phyloP scores from a whole-genome alignment of 1,284 basidiomycete species.

The Austroboletus novae-zelandiae region DNA sequence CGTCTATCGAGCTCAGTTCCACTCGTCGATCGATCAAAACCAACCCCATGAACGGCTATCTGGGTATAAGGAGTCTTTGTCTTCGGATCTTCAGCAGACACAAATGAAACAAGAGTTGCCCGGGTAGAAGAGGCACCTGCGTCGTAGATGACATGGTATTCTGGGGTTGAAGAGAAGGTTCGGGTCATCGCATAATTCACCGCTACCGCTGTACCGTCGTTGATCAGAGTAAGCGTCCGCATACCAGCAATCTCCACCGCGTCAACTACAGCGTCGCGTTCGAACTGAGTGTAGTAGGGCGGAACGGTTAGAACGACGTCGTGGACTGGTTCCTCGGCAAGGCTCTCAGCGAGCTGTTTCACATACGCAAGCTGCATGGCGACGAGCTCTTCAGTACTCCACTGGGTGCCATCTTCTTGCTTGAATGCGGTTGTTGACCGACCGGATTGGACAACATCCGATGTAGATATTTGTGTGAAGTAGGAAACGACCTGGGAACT shows the following conservation, averaged over 20 bases:
- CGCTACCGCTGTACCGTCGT: slow-evolving; percentile 91
- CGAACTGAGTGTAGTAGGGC: slow-evolving; percentile 81
- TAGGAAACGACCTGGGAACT: slow-evolving; percentile 62
- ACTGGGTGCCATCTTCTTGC: slow-evolving; percentile 63
- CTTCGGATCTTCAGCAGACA: slow-evolving; percentile 51
- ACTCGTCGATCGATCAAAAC: slow-evolving; percentile 76
- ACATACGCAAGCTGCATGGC: slow-evolving; percentile 95
- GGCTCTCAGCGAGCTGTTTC: slow-evolving; percentile 80
- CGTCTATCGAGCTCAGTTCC: slow-evolving; percentile 85
- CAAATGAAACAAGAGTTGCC: slow-evolving; percentile 85
- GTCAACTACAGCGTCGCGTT: slow-evolving; percentile 87
- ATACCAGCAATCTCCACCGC: slow-evolving; percentile 90
- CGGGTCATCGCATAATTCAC: slow-evolving; percentile 97
- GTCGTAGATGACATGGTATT: slow-evolving; percentile 93
- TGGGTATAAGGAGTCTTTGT: slow-evolving; percentile 59
- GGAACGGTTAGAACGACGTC: slow-evolving; percentile 89
- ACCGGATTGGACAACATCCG: slow-evolving; percentile 54
- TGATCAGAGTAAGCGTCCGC: slow-evolving; percentile 79
- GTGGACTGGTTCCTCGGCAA: slow-evolving; percentile 72
- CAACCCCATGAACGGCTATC: slow-evolving; percentile 76
- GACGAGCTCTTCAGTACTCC: slow-evolving; percentile 87
- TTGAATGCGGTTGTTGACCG: slow-evolving; percentile 60
- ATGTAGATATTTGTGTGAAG: slow-evolving; percentile 64
- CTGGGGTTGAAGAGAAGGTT: slow-evolving; percentile 70
- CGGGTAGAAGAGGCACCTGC: slow-evolving; percentile 87